phyloP scores from a whole-genome alignment of 2,329 filamentous ascomycete genomes.

The Mariannaea sp. region DNA sequence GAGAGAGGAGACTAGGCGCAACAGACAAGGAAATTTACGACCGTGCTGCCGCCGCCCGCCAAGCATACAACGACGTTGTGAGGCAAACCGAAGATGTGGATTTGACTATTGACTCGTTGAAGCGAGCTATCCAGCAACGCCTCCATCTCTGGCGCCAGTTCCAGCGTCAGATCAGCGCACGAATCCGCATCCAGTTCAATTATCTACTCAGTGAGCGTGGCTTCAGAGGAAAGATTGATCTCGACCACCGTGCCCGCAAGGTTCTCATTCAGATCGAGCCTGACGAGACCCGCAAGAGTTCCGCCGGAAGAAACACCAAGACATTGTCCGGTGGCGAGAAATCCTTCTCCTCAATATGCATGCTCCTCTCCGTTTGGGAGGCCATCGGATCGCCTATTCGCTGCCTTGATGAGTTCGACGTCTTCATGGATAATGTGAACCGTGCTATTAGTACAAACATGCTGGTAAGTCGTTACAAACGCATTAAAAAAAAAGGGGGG shows the following conservation, averaged over 20 bases:
- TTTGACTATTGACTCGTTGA: constrained; percentile 52
- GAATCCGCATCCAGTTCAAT: constrained; percentile 82
- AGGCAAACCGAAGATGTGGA: constrained; percentile 48
- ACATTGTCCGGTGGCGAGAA: constrained; percentile 96
- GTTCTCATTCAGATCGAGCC: constrained; percentile 80
- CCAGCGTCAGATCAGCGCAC: constrained; percentile 81
- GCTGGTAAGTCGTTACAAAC: constrained; percentile 67
- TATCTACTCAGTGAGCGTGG: constrained; percentile 88
- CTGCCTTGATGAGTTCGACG: constrained; percentile 97
- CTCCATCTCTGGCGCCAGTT: constrained; percentile 80
- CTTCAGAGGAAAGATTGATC: constrained; percentile 79
- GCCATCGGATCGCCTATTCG: constrained; percentile 95
- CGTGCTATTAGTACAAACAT: constrained; percentile 90
- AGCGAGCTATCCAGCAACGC: constrained; percentile 68
- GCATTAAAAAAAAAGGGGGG: too few species aligned
- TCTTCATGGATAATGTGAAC: constrained; percentile 99
- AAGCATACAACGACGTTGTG: constrained; percentile 50
- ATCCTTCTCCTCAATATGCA: constrained; percentile 95
- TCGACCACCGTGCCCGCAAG: constrained; percentile 75
- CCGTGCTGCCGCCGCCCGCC: constrained; percentile 47
- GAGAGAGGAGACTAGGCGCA: constrained; percentile 63
- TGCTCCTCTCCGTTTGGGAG: constrained; percentile 93
- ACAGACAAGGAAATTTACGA: constrained; percentile 67
- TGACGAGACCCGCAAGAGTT: constrained; percentile 69
- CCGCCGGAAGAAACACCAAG: constrained; percentile 79